Evolutionary conservation across 306 rosid species (phyloP).

Genomic region (Castanea mollissima): DNA sequence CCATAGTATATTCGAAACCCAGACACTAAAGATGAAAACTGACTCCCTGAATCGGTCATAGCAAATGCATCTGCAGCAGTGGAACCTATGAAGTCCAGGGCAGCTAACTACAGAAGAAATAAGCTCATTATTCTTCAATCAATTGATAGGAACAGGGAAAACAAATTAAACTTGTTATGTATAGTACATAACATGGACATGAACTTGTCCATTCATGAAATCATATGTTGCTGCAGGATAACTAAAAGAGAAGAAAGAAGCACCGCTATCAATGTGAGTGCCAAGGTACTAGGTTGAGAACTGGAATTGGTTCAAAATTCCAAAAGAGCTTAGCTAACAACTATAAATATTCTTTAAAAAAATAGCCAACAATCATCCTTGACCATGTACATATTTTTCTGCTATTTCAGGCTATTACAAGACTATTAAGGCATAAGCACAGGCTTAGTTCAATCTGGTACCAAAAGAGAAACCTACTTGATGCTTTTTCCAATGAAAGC

Average conservation of each 20-base stretch:
- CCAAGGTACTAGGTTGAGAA: no score
- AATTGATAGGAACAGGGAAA: neutral
- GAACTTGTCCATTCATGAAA: neutral
- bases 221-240: neutral
- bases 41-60: constrained; percentile 99
- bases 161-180: neutral
- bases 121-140: neutral
- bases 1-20: constrained; percentile 91
- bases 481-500: neutral
- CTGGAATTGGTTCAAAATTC: neutral
- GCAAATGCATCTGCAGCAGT: constrained; percentile 94
- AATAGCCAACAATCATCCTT: neutral
- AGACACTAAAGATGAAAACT: constrained; percentile 84
- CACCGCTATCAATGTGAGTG: neutral
- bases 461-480: neutral
- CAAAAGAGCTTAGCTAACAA: neutral
- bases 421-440: no score
- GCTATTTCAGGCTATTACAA: no score
- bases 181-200: neutral
- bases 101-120: constrained; percentile 65
- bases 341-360: neutral
- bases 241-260: neutral
- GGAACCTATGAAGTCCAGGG: constrained; percentile 94
- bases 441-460: no score
- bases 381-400: neutral